These are phyloP conservation scores for Calvatia gigantea DNA, from an alignment of 768 basidiomycete species.

Conservation along the genomic window DNA sequence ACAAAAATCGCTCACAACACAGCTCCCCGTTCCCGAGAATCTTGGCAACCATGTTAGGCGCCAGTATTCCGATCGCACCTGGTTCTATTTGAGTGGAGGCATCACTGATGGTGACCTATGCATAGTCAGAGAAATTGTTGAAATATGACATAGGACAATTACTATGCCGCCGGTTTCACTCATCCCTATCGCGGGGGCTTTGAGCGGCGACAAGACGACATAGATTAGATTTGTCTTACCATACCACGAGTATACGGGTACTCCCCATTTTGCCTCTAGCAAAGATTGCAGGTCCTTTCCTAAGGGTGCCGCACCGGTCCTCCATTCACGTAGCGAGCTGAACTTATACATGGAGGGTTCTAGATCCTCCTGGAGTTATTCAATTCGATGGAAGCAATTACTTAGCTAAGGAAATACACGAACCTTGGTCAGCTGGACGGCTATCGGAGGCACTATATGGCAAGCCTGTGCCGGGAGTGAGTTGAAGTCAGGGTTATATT, in stretches of 20 bases:
- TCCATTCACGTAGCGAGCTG: not conserved
- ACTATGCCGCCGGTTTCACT: conserved; percentile 5
- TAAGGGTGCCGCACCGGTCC: not conserved
- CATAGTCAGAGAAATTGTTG: not conserved
- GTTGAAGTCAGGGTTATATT: not conserved
- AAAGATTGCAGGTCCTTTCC: conserved; percentile 4
- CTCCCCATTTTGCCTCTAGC: not conserved
- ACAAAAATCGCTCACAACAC: not conserved
- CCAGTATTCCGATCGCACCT: not conserved
- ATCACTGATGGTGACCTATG: not conserved
- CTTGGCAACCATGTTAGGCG: not conserved
- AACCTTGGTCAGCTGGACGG: conserved; percentile 3
- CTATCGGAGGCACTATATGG: conserved; percentile 3
- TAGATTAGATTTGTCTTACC: not conserved
- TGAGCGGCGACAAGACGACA: not conserved
- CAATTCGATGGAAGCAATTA: not conserved
- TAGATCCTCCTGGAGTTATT: not conserved
- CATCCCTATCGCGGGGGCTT: not conserved
- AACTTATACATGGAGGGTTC: not conserved
- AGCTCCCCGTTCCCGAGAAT: conserved; percentile 3
- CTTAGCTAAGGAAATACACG: not conserved
- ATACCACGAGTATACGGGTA: conserved; percentile 1
- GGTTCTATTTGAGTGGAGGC: not conserved
- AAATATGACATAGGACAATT: not conserved
- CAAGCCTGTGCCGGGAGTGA: not conserved